Evolutionary conservation across 1,139 yeast genomes (phyloP), one percentile per base, ranked within the genome.

Genomic region (Kodamaea derodonti): DNA sequence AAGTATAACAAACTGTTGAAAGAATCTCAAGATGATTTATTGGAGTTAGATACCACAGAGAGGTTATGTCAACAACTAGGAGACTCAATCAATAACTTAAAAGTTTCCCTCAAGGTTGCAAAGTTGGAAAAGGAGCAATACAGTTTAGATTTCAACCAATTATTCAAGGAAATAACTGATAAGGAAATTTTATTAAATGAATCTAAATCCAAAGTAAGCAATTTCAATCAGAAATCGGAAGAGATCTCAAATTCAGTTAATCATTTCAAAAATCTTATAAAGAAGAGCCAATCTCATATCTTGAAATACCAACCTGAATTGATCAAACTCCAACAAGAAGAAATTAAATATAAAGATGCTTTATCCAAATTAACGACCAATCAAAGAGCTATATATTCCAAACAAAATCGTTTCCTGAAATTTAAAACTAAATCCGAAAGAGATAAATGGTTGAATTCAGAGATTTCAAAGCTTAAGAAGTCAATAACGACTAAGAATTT

Each of bases 341-440:
- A 84, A 51, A 34, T 49, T 0, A 47, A 47, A 0, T 43, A 70
- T 11, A 74, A 74, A 40, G 45, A 54, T 2, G 53, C 65, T 31
- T 57, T 84, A 24, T 51, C 63, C 3, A 65, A 67, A 12, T 52
- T 78, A 28, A 69, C 70, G 34, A 65, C 78, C 2, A 69, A 64
- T 24, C 88, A 84, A 54, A 68, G 85, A 43, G 71, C 79, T 7
- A 58, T 90, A 8, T 75, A 84, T 37, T 69, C 87, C 10, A 90
- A 88, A 50, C 86, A 82, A 47, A 87, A 84, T 30, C 74, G 92
- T 37, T 76, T 76, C 44, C 72, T 79, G 28, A 74, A 76, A 45
- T 88, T 86, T 47, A 46, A 58, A 1, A 59, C 72, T 9, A 70
- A 72, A 41, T 52, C 60, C 4, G 82, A 84, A 41, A 72, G 97